Evolutionary conservation across 2,329 filamentous ascomycete genomes (phyloP).

Genomic region (Ilyonectria sp.): DNA sequence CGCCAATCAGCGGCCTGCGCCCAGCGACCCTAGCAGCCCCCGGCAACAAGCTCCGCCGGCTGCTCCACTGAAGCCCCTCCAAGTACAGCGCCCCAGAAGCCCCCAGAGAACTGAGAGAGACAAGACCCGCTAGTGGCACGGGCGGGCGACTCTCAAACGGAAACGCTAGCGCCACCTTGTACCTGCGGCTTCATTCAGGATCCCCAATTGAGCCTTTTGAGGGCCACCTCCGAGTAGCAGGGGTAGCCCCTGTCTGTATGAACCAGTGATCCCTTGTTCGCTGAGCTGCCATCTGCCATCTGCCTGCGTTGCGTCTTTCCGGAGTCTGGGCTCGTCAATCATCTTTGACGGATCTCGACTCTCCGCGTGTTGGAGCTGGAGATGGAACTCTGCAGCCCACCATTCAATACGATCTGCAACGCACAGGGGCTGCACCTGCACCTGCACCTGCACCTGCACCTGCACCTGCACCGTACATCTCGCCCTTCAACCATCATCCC

Average conservation of each 20-base stretch:
- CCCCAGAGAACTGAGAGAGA: conserved; percentile 22
- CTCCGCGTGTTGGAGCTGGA: too few species aligned
- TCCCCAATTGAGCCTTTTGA: conserved; percentile 31
- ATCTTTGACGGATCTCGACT: neutral
- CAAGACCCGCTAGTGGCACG: conserved; percentile 30
- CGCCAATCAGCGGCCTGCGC: conserved; percentile 16
- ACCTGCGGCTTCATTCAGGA: conserved; percentile 47
- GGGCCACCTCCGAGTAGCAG: conserved; percentile 24
- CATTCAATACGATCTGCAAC: neutral
- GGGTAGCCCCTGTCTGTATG: conserved; percentile 16
- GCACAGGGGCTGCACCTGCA: neutral
- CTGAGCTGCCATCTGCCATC: too few species aligned
- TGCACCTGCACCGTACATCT: neutral
- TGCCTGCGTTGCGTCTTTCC: neutral
- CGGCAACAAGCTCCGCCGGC: neutral
- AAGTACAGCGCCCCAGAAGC: conserved; percentile 26
- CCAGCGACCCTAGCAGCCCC: neutral
- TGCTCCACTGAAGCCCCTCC: conserved; percentile 26
- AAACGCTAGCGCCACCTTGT: conserved; percentile 53
- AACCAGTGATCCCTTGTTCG: neutral
- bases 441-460: neutral
- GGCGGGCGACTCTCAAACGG: conserved; percentile 44
- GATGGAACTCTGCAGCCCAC: neutral
- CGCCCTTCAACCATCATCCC: conserved; percentile 6
- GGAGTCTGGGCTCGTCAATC: neutral